A percentile compares a stretch with the other conserved stretches of the same genome.
Evolutionary conservation across 129 eudicot genomes (phyloP).

Genomic region (Lactuca sativa): DNA sequence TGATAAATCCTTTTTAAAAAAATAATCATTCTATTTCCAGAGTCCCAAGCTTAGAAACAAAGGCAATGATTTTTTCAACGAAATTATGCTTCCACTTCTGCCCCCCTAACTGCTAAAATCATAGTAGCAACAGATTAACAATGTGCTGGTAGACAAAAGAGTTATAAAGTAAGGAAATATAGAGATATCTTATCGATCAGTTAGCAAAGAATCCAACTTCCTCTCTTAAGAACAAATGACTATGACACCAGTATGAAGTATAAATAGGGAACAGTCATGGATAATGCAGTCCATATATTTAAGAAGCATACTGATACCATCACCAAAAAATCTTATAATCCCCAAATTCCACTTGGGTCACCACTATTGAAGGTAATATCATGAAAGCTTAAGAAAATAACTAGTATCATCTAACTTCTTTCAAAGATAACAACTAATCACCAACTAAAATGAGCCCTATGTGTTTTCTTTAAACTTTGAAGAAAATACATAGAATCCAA

Average conservation of each 20-base stretch:
- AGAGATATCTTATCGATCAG: no score
- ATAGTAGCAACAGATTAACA: no score
- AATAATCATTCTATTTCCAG: no score
- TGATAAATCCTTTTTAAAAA: background rate
- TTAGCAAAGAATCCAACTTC: no score
- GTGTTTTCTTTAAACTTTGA: background rate
- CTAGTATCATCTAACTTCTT: conserved; percentile 17
- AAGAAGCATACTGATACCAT: conserved; percentile 14
- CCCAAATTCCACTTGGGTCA: background rate
- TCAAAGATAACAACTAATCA: conserved; percentile 1
- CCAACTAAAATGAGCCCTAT: conserved; percentile 12
- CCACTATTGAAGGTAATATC: background rate
- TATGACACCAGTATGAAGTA: no score
- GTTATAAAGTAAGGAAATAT: no score
- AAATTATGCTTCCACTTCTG: no score
- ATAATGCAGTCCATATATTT: background rate
- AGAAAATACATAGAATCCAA: background rate
- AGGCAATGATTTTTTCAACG: no score
- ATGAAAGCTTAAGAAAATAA: background rate
- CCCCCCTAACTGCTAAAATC: no score
- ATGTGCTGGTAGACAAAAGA: no score
- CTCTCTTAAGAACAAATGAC: no score
- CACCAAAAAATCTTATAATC: conserved; percentile 13
- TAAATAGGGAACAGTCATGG: background rate
- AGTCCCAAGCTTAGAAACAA: no score